A percentile compares a stretch with the other conserved stretches of the same genome.
Conservation (phyloP, 345 rosid species). For the Linum usitatissimum region DNA sequence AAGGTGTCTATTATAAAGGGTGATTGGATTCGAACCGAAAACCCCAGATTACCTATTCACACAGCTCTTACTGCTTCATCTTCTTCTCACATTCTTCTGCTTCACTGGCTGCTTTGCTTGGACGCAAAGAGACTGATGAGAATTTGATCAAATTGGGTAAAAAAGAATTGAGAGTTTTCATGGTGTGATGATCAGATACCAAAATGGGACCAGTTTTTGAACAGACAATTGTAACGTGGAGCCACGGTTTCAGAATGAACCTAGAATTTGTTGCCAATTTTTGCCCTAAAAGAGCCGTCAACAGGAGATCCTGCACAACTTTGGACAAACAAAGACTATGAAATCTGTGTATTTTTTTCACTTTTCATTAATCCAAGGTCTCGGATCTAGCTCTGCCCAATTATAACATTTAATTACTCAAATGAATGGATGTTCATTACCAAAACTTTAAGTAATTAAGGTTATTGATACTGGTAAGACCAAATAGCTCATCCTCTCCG, state of each 20-base stretch:
- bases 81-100: neutral
- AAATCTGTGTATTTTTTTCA: neutral
- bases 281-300: neutral
- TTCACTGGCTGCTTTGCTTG: neutral
- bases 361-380: neutral
- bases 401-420: no score
- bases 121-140: neutral
- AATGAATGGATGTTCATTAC: no score
- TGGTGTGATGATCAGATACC: no score
- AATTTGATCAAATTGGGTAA: neutral
- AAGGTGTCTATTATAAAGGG: no score
- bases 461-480: no score
- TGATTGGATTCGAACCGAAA: no score
- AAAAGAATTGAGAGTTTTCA: no score
- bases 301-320: neutral
- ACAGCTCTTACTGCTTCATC: no score
- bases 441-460: no score
- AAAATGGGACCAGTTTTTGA: neutral
- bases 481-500: no score
- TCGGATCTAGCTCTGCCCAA: neutral
- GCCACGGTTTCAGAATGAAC: neutral
- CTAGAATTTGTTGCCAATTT: neutral
- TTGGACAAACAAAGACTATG: neutral
- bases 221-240: no score
- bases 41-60: no score